Base-by-base conservation (phyloP, 345 rosid genomes). In the Lumnitzera racemosa region DNA sequence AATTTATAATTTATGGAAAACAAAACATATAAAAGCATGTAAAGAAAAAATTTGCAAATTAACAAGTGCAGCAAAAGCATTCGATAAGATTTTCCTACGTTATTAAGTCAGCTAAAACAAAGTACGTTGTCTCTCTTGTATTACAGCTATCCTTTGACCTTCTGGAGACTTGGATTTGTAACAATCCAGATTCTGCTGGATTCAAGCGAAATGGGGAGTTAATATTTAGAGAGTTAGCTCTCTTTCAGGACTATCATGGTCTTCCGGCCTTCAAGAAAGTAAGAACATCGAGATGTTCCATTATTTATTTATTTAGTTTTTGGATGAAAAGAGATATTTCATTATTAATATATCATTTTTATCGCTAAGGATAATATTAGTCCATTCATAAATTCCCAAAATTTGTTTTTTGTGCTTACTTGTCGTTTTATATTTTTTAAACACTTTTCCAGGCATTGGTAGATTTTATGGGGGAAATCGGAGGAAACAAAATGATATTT, bases 231-330 rank as follows among this genome's bases (percentile, higher is more conserved):
- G 57, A 61, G 49, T 47, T 50, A 36, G 57, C 65, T 27, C 56
- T 61, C 17, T 61, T 61, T 47, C 65, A 61, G 31, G 65, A 51
- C n/a, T 61, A 61, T 17, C 65, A 61, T 17, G 65, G 65, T 17
- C 65, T 61, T 31, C 56, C 55, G 15, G 56, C 56, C 27, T 61
- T 61, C 56, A 61, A 52, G 27, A 61, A 47, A 2, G 62, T 58
- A 58, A 15, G 27, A 17, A 12, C 12, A 13, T 29, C 7, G 36
- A 20, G 20, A 20, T 20, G 1, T 20, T 20, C 20, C 20, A 20
- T 20, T 20, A 20, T 20, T 20, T 20, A 20, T 20, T 20, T 20
- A 20, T 20, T 20, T 20, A 20, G 20, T 20, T 20, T 20, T 20
- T 20, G 20, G 20, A 20, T 20, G 20, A 20, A 20, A 20, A 20